These are phyloP conservation scores for Ophiocordyceps camponoti-rufipedis DNA, from an alignment of 2,329 filamentous ascomycete genomes.

Conservation along the genomic window DNA sequence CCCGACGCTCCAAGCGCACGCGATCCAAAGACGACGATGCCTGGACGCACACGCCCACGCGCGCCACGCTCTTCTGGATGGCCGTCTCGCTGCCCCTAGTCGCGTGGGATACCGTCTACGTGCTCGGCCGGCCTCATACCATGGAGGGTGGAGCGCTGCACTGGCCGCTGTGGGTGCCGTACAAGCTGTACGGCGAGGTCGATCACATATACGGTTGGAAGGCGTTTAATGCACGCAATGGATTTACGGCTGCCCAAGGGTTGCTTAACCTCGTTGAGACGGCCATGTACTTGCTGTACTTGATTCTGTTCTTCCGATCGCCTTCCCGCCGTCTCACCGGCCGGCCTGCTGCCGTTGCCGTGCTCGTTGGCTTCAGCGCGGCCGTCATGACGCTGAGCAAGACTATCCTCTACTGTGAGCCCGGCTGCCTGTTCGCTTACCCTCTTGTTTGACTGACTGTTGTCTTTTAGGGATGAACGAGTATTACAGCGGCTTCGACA, in stretches of 20 bases:
- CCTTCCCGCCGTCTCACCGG: conserved; percentile 17
- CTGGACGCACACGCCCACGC: conserved; percentile 28
- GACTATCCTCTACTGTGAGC: conserved; percentile 41
- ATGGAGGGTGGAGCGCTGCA: conserved; percentile 65
- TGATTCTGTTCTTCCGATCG: conserved; percentile 14
- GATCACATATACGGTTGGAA: conserved; percentile 72
- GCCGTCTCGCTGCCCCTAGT: conserved; percentile 59
- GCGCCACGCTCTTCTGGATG: conserved; percentile 47
- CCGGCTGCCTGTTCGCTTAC: not conserved
- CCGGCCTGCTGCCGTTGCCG: conserved; percentile 21
- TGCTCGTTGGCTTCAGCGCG: conserved; percentile 31
- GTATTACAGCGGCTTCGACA: conserved; percentile 34
- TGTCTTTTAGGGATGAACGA: conserved; percentile 33
- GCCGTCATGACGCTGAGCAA: conserved; percentile 44
- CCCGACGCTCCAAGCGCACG: not conserved
- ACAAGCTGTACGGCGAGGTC: conserved; percentile 61
- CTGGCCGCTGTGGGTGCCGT: conserved; percentile 56
- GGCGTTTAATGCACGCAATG: conserved; percentile 46
- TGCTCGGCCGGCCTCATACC: conserved; percentile 60
- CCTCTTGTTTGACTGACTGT: not conserved
- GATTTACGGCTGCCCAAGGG: conserved; percentile 64
- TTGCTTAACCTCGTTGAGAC: conserved; percentile 52
- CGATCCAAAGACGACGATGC: not conserved
- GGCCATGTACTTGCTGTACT: conserved; percentile 41
- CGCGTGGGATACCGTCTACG: conserved; percentile 64